Percentiles rank a stretch among this genome's conserved stretches.
These are phyloP conservation scores for Cochlearia excelsa DNA, from an alignment of 345 rosid species.

Conservation along the genomic window DNA sequence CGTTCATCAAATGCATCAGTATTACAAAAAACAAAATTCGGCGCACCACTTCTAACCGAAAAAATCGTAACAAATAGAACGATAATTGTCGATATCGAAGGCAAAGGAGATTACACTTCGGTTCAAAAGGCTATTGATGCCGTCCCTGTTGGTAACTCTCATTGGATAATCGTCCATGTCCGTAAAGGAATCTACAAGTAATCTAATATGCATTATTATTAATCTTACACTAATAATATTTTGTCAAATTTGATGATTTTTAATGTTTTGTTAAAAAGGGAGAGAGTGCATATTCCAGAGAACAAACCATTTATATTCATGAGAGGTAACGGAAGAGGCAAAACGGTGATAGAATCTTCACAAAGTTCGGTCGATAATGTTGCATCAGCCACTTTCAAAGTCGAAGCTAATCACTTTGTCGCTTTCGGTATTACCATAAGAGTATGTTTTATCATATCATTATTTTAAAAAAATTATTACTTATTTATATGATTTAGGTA, in stretches of 20 bases:
- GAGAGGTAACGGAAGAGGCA: conserved; percentile 97
- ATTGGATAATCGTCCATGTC: conserved; percentile 78
- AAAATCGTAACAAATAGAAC: conserved; percentile 62
- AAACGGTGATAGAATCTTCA: conserved; percentile 55
- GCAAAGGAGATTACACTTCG: conserved; percentile 67
- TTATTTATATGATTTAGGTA: too few species aligned
- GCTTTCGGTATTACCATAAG: conserved; percentile 85
- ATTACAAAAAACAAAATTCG: conserved; percentile 33
- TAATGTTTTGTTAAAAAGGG: conserved; percentile 40
- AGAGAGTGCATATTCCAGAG: conserved; percentile 66
- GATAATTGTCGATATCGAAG: conserved; percentile 72
- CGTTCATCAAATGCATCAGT: conserved; percentile 38
- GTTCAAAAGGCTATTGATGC: conserved; percentile 76
- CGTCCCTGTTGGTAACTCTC: conserved; percentile 58
- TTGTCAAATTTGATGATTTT: neutral
- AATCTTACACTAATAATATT: too few species aligned
- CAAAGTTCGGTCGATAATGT: conserved; percentile 54
- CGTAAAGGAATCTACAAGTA: conserved; percentile 85
- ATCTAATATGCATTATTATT: too few species aligned
- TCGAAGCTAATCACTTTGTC: conserved; percentile 61
- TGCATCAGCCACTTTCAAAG: conserved; percentile 72
- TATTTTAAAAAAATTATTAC: too few species aligned
- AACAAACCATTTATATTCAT: conserved; percentile 73
- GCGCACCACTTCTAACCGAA: conserved; percentile 67
- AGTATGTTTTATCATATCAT: conserved; percentile 37